Evolutionary conservation across 2,329 filamentous ascomycete species (phyloP).

Genomic region (Aspergillus cejpii): DNA sequence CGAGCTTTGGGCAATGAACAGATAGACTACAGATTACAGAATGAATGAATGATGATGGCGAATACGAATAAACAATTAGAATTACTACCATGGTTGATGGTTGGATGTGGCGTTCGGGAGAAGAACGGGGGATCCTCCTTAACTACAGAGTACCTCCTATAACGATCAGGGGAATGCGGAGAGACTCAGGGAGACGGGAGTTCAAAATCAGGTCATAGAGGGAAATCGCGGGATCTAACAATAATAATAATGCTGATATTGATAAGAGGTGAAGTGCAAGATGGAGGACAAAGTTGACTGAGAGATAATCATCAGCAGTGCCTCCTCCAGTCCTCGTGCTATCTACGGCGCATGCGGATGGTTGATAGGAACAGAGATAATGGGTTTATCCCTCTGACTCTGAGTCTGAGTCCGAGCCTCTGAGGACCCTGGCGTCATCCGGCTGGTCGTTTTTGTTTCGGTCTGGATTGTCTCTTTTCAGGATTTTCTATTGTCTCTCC

Average conservation of each 20-base stretch:
- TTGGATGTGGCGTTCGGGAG: not conserved
- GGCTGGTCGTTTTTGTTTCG: not conserved
- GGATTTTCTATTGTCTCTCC: not conserved
- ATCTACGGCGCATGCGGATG: slow-evolving; percentile 2
- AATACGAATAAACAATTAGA: too few species aligned
- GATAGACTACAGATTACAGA: not conserved
- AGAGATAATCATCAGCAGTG: slow-evolving; percentile 6
- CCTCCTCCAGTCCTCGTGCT: slow-evolving; percentile 11
- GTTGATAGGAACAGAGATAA: not conserved
- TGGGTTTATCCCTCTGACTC: not conserved
- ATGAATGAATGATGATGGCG: not conserved
- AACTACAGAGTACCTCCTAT: not conserved
- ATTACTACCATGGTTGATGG: not conserved
- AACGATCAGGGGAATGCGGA: not conserved
- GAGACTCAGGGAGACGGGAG: not conserved
- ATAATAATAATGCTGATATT: not conserved
- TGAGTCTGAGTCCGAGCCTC: too few species aligned
- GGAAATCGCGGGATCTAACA: not conserved
- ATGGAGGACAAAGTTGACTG: not conserved
- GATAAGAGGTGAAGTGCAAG: not conserved
- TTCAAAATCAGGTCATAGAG: not conserved
- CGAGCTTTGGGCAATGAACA: too few species aligned
- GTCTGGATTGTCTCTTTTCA: not conserved
- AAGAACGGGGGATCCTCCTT: not conserved
- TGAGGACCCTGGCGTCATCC: not conserved